Percentiles rank a stretch among this genome's conserved stretches.
These are phyloP conservation scores for Monosporascus sp. DNA, from an alignment of 2,329 filamentous ascomycete genomes.

Conservation along the genomic window DNA sequence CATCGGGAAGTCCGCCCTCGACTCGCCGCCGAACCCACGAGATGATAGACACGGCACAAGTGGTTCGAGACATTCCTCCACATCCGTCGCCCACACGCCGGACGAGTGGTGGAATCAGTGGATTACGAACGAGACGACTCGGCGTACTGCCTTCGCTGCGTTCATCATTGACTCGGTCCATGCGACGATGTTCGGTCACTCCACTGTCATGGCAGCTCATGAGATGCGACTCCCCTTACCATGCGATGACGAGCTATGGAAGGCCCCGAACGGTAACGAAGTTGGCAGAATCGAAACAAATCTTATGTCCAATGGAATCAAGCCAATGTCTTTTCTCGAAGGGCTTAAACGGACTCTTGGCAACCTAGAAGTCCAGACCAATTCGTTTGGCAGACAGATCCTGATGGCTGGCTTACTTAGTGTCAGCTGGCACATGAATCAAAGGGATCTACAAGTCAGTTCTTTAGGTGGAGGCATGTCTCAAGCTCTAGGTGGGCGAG, in stretches of 20 bases:
- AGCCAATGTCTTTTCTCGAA: constrained; percentile 82
- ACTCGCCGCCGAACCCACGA: constrained; percentile 73
- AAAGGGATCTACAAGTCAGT: constrained; percentile 87
- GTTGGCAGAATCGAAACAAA: constrained; percentile 79
- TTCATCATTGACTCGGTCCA: constrained; percentile 96
- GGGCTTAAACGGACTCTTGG: constrained; percentile 85
- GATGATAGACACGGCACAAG: constrained; percentile 48
- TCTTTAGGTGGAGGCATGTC: constrained; percentile 70
- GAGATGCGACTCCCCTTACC: constrained; percentile 89
- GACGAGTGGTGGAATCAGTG: constrained; percentile 95
- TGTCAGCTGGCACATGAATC: constrained; percentile 96
- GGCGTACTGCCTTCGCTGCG: constrained; percentile 84
- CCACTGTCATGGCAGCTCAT: constrained; percentile 93
- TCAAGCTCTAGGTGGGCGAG: constrained; percentile 75
- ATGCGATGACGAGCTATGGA: constrained; percentile 91
- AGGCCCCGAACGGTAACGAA: constrained; percentile 80
- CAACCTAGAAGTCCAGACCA: constrained; percentile 79
- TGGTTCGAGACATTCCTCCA: constrained; percentile 55
- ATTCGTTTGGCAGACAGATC: constrained; percentile 87
- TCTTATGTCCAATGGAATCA: constrained; percentile 74
- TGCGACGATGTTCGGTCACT: constrained; percentile 96
- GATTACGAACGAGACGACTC: constrained; percentile 90
- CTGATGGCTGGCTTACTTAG: constrained; percentile 91
- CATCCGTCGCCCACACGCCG: constrained; percentile 59
- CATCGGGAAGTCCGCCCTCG: constrained; percentile 77